These are phyloP conservation scores for Lagenaria siceraria DNA, from an alignment of 306 rosid species.

Conservation along the genomic window DNA sequence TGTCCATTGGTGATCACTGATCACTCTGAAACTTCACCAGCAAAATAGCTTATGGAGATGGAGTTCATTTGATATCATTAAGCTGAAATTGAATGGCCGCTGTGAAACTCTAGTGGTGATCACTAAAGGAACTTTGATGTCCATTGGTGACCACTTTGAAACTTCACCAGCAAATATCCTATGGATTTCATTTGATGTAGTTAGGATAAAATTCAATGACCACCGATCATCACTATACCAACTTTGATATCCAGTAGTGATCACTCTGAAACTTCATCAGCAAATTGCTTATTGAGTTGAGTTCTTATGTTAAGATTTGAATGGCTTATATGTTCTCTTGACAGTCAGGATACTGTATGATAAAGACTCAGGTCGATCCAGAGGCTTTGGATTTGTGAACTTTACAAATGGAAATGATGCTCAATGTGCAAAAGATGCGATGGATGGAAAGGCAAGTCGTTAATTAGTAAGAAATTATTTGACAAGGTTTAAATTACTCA, in stretches of 20 bases:
- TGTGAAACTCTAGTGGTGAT: not conserved
- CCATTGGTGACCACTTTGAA: not conserved
- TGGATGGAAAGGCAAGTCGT: constrained; percentile 75
- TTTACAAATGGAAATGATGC: constrained; percentile 60
- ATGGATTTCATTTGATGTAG: not conserved
- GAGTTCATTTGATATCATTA: not conserved
- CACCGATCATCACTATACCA: not conserved
- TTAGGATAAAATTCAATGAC: not conserved
- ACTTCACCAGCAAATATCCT: not conserved
- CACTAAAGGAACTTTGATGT: not conserved
- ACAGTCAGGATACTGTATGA: constrained; percentile 67
- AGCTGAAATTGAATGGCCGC: not conserved
- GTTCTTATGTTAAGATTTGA: not conserved
- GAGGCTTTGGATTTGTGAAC: constrained; percentile 82
- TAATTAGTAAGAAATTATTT: not conserved
- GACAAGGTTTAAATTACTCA: not conserved
- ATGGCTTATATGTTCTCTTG: not conserved
- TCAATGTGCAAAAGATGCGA: constrained; percentile 62
- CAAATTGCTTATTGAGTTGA: not conserved
- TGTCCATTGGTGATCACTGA: not conserved
- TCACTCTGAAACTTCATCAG: not conserved
- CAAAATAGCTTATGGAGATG: not conserved
- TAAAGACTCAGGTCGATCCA: constrained; percentile 74
- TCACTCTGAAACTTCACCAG: not conserved
- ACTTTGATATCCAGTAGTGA: not conserved